A percentile compares a stretch with the other conserved stretches of the same genome.
Conservation (phyloP, 2,329 filamentous ascomycete species). For the Ceratocystis huliohia region DNA sequence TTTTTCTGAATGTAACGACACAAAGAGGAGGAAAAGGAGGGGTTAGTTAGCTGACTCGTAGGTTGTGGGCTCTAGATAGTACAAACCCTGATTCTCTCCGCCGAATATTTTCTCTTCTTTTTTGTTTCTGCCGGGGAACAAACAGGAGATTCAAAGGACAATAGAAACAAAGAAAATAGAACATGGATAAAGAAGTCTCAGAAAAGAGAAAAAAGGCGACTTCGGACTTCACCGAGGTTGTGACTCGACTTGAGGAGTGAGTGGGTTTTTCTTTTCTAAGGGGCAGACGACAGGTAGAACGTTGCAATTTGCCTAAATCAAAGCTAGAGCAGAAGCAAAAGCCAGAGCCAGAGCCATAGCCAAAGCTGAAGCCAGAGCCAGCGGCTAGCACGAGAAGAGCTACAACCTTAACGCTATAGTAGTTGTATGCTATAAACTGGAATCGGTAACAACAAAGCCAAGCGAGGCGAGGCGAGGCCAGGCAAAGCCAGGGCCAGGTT, state of each 20-base stretch:
- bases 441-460: not conserved
- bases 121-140: not conserved
- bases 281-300: not conserved
- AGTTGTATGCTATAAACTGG: not conserved
- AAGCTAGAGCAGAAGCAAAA: not conserved
- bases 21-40: too few species aligned
- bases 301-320: not conserved
- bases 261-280: not conserved
- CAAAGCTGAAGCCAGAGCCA: too few species aligned
- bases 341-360: too few species aligned
- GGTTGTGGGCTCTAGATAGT: too few species aligned
- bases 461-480: not conserved
- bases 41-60: too few species aligned
- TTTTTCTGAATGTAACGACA: not conserved
- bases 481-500: not conserved
- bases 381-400: not conserved
- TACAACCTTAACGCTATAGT: slow-evolving; percentile 2
- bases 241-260: not conserved
- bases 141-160: not conserved
- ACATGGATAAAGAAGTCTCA: not conserved
- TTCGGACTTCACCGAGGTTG: slow-evolving; percentile 4
- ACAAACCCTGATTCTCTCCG: too few species aligned
- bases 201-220: not conserved
- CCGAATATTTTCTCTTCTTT: not conserved
- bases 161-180: not conserved